Evolutionary conservation across 805 yeast genomes (phyloP).

Genomic region (Nakazawaea peltata): DNA sequence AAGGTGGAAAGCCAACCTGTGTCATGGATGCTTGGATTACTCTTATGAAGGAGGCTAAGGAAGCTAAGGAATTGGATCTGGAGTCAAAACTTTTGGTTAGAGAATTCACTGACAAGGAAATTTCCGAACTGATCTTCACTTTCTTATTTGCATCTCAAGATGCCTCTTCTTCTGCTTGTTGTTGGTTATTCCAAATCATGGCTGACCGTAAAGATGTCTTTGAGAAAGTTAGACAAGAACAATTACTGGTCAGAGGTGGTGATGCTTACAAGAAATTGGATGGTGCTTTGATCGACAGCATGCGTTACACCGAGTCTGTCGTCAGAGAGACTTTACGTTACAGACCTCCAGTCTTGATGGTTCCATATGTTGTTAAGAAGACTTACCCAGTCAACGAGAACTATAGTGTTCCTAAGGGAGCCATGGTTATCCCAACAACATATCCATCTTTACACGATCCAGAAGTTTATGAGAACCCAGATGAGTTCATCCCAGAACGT

Average conservation of each 20-base stretch:
- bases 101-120: conserved; percentile 83
- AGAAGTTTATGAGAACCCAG: conserved; percentile 92
- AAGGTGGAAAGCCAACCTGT: conserved; percentile 75
- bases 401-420: conserved; percentile 92
- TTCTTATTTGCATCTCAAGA: conserved; percentile 97
- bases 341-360: conserved; percentile 98
- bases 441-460: conserved; percentile 98
- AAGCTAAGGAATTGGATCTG: conserved; percentile 35
- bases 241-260: conserved; percentile 70
- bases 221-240: conserved; percentile 85
- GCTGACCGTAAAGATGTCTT: conserved; percentile 94
- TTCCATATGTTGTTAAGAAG: conserved; percentile 89
- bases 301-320: conserved; percentile 85
- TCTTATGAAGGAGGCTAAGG: conserved; percentile 70
- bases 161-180: conserved; percentile 93
- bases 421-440: conserved; percentile 93
- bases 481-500: conserved; percentile 91
- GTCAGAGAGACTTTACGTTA: conserved; percentile 89
- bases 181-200: conserved; percentile 95
- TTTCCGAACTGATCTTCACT: conserved; percentile 94
- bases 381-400: conserved; percentile 73
- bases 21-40: conserved; percentile 94
- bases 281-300: conserved; percentile 70
- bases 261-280: conserved; percentile 57
- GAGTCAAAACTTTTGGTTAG: conserved; percentile 59